These are phyloP conservation scores for Corrigiola litoralis DNA, from an alignment of 179 eudicot species.

Conservation along the genomic window DNA sequence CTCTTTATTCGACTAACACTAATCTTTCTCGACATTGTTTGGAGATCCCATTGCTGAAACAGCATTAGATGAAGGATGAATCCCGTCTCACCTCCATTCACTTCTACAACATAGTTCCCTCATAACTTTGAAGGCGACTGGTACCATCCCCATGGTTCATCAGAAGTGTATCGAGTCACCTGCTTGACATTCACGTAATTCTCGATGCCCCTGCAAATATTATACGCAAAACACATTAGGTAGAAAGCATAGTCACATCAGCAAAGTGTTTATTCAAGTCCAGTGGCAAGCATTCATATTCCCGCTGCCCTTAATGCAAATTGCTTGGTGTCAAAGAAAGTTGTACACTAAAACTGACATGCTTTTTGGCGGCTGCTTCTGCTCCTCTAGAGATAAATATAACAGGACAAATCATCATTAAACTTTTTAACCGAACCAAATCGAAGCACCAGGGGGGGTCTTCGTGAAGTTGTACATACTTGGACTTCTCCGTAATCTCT, in stretches of 20 bases:
- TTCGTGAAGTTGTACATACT: no score
- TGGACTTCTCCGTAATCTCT: no score
- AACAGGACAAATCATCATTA: no score
- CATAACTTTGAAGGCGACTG: constrained; percentile 74
- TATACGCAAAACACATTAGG: neutral
- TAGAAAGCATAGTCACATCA: neutral
- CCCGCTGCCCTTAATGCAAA: neutral
- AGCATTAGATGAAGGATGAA: neutral
- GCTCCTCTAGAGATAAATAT: no score
- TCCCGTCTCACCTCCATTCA: neutral
- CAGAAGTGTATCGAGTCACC: constrained; percentile 73
- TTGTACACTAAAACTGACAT: no score
- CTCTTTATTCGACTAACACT: constrained; percentile 10
- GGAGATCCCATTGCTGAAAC: neutral
- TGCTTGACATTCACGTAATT: constrained; percentile 89
- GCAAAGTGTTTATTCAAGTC: neutral
- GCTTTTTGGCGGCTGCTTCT: no score
- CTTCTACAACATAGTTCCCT: constrained; percentile 3
- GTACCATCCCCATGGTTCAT: constrained; percentile 98
- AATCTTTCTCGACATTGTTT: neutral
- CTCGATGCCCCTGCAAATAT: constrained; percentile 79
- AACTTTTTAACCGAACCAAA: no score
- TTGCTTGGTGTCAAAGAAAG: neutral
- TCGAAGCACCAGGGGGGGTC: no score
- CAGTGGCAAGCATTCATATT: neutral